These are phyloP conservation scores for Fusarium devonianum DNA, from an alignment of 2,329 filamentous ascomycete species.

Conservation along the genomic window DNA sequence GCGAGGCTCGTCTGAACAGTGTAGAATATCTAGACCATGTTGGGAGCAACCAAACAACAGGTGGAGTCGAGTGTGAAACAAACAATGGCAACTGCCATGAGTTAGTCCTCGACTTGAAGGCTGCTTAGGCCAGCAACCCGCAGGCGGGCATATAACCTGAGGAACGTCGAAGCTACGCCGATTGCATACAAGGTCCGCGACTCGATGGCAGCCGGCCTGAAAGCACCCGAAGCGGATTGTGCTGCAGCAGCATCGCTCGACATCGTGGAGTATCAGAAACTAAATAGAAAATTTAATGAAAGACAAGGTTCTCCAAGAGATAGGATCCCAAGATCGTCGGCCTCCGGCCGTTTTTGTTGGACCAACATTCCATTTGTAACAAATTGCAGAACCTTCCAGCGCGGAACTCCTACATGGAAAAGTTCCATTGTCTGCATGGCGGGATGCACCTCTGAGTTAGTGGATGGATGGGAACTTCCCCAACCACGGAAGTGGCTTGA, in stretches of 20 bases:
- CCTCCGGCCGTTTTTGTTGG: background rate
- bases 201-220: slow-evolving; percentile 31
- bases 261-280: too few species aligned
- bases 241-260: slow-evolving; percentile 3
- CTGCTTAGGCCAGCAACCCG: slow-evolving; percentile 35
- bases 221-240: slow-evolving; percentile 20
- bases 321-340: too few species aligned
- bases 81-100: slow-evolving; percentile 36
- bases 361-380: background rate
- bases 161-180: slow-evolving; percentile 36
- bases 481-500: too few species aligned
- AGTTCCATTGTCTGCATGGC: background rate
- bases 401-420: too few species aligned
- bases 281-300: too few species aligned
- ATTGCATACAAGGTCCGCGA: slow-evolving; percentile 42
- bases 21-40: slow-evolving; percentile 56
- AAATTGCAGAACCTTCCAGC: background rate
- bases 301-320: too few species aligned
- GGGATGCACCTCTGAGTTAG: background rate
- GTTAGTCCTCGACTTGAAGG: slow-evolving; percentile 43
- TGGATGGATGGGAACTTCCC: too few species aligned
- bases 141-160: slow-evolving; percentile 44
- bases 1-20: slow-evolving; percentile 57
- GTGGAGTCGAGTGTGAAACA: too few species aligned
- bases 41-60: too few species aligned